phyloP scores from a whole-genome alignment of 2,329 filamentous ascomycete genomes.

The Cladobotryum mycophilum region DNA sequence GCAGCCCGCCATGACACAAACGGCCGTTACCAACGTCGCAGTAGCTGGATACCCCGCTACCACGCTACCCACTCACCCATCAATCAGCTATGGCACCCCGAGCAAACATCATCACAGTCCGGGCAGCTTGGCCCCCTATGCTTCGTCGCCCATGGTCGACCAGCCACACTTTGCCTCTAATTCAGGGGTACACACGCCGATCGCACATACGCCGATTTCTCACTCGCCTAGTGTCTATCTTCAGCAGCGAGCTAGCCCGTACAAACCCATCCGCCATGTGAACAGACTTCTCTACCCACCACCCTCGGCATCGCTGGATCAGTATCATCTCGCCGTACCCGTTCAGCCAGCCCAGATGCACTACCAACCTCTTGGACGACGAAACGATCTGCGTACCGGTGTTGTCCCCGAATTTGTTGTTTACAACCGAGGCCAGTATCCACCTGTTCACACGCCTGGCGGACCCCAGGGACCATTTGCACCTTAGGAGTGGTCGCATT shows the following conservation, averaged over 20 bases:
- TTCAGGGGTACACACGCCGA: constrained; percentile 55
- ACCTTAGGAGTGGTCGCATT: constrained; percentile 27
- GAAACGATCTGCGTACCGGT: constrained; percentile 61
- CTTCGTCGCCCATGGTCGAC: neutral
- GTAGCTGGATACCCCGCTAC: constrained; percentile 20
- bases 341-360: constrained; percentile 69
- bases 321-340: constrained; percentile 56
- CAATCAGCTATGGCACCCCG: constrained; percentile 42
- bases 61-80: constrained; percentile 20
- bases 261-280: constrained; percentile 82
- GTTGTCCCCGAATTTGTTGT: constrained; percentile 59
- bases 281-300: constrained; percentile 88
- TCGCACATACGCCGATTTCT: constrained; percentile 56
- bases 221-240: constrained; percentile 85
- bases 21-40: constrained; percentile 18
- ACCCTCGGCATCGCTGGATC: constrained; percentile 70
- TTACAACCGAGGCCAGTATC: constrained; percentile 29
- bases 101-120: constrained; percentile 48
- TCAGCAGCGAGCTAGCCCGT: constrained; percentile 83
- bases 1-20: constrained; percentile 20
- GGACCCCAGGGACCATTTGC: constrained; percentile 28
- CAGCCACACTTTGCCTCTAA: constrained; percentile 51
- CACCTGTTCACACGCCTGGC: constrained; percentile 19
- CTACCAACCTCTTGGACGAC: constrained; percentile 69
- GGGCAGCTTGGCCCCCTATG: constrained; percentile 38